Base-by-base conservation (phyloP, 106 monocot genomes). In the Acorus gramineus region DNA sequence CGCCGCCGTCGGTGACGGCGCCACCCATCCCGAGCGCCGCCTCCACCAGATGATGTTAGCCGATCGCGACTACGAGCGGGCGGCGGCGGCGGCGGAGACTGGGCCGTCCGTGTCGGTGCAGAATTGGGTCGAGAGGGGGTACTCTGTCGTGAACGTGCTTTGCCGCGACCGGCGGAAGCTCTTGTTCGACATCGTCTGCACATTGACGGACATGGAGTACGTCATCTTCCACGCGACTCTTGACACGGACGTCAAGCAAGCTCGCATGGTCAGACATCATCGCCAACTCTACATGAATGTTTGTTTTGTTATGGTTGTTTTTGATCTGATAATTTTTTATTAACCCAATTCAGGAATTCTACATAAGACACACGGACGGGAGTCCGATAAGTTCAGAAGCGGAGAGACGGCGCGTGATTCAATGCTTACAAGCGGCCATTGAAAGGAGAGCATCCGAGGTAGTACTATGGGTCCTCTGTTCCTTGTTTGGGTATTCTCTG, bases 21-120 rank as follows among this genome's bases (percentile, higher is more conserved):
- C 48, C 13, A 58, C 66, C 3, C 73, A 82, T 61, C 45, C 67
- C 8, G 86, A 86, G 11, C 72, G 79, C 28, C 75, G 86, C 5
- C 75, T 86, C 3, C 86, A 86, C 59, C 86, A 82, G 69, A 63
- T 86, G 60, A 82, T 86, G 82, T 51, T 68, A 11, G 68, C 72
- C 4, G 77, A 71, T 11, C 44, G 77, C 11, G 71, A 77, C 49
- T 71, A 71, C 57, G 73, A 68, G 56, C 42, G 11, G 43, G 10
- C 55, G 9, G 13, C 52, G 12, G 7, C 7, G 2, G 13, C 43
- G 11, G 5, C 65, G n/a, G 3, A 59, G 44, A 6, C 65, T 8
- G 47, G 44, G 58, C 28, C 71, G 4, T 63, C 64, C 11, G 67
- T 80, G 42, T 71, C 76, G 12, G 72, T 81, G 11, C 80, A 81